These are phyloP conservation scores for Inga laurina DNA, from an alignment of 306 rosid species.

Conservation along the genomic window DNA sequence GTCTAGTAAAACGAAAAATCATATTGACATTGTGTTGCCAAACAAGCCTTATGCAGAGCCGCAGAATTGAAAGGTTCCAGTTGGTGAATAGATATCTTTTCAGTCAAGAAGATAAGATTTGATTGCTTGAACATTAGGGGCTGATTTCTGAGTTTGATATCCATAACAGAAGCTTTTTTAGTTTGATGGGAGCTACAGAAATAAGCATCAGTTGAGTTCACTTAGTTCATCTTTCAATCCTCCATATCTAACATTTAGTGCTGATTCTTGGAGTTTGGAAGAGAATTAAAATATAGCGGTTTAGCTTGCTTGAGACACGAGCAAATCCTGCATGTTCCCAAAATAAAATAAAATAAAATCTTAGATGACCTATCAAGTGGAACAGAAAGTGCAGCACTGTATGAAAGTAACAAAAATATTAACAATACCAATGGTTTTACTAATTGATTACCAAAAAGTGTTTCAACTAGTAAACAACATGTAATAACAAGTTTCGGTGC, in stretches of 20 bases:
- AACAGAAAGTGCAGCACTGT: not conserved
- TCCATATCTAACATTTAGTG: not conserved
- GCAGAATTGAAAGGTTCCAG: too few relatives aligned
- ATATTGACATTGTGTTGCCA: too few relatives aligned
- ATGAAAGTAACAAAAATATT: not conserved
- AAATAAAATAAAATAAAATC: not conserved
- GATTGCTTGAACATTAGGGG: too few relatives aligned
- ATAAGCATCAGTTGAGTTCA: not conserved
- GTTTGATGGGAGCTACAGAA: conserved; percentile 18
- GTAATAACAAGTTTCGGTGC: too few relatives aligned
- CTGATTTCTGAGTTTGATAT: too few relatives aligned
- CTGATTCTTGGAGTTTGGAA: not conserved
- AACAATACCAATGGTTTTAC: not conserved
- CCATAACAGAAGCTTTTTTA: too few relatives aligned
- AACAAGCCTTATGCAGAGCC: too few relatives aligned
- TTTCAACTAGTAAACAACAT: too few relatives aligned
- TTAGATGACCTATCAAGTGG: conserved; percentile 12
- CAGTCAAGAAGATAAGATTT: too few relatives aligned
- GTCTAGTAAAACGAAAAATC: too few relatives aligned
- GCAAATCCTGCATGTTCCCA: conserved; percentile 27
- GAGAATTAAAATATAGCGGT: not conserved
- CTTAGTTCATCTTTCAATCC: not conserved
- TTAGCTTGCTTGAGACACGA: conserved; percentile 27
- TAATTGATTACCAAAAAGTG: not conserved
- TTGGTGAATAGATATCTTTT: too few relatives aligned